Evolutionary conservation across 768 basidiomycete species (phyloP), one percentile per base, ranked within the genome.

Genomic region (Phaeolepiota aurea): DNA sequence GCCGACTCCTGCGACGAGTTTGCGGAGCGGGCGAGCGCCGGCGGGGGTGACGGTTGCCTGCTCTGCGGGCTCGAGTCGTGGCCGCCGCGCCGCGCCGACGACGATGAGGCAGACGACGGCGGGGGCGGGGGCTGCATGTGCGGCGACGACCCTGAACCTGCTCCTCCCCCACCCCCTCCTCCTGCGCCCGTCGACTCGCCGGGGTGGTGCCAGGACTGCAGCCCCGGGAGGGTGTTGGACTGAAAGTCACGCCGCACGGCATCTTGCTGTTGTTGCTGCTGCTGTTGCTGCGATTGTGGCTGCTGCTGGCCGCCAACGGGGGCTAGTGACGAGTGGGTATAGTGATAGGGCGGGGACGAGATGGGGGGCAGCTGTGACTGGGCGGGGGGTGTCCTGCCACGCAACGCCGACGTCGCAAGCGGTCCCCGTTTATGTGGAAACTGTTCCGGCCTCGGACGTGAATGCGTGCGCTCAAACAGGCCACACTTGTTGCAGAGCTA

Each of bases 401-500:
- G 67, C 39, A 77, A 59, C 15, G 70, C 64, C 2, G 72, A 59
- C 3, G 66, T 55, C 7, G 81, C 74, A 22, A 85, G 63, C 0
- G 83, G 81, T 0, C 83, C 83, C 28, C 84, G 72, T 50, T 83
- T 83, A 63, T 85, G 84, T 3, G 84, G 84, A 57, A 87, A 87
- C 50, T 85, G 84, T 47, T 86, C 83, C 0, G 85, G 85, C 31
- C 86, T 67, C 7, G 84, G 79, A 12, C 82, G 74, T 11, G 82
- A 83, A 57, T 87, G 85, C 0, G 85, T 87, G 32, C 85, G 74
- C 57, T 87, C 85, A 47, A 87, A 87, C 3, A 87, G 60, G 12
- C 85, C 85, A 50, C 85, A 87, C 54, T 87, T 87, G 68, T 76
- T 76, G 57, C 74, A 76, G 18, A 76, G 62, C 71, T 74, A 32